phyloP scores from a whole-genome alignment of 228 moss, liverwort and hornwort genomes.

The Sphagnum magellanicum region DNA sequence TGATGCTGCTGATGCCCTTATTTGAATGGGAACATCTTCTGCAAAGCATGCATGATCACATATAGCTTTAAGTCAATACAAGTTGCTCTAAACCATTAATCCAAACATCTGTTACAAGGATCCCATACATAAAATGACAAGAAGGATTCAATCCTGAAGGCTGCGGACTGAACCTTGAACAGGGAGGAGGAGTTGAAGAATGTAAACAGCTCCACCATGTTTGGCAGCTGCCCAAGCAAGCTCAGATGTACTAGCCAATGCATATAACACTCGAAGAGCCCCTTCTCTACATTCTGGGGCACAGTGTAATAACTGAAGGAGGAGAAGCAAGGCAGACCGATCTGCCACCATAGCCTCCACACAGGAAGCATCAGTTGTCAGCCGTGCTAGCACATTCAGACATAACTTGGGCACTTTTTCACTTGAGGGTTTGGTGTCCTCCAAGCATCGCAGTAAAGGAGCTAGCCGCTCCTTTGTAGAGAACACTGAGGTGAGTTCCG shows the following conservation, averaged over 20 bases:
- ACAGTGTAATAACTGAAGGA: conserved; percentile 82
- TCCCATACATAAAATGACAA: too few species aligned
- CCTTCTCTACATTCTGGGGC: conserved; percentile 75
- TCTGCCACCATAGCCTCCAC: conserved; percentile 93
- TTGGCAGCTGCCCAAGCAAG: conserved; percentile 96
- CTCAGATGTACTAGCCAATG: conserved; percentile 91
- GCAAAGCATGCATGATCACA: conserved; percentile 5
- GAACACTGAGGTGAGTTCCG: conserved; percentile 77
- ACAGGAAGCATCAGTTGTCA: conserved; percentile 86
- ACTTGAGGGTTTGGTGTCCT: conserved; percentile 73
- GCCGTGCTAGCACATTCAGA: conserved; percentile 78
- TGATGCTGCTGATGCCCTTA: conserved; percentile 85
- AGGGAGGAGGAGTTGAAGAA: conserved; percentile 93
- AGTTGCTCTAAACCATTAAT: too few species aligned
- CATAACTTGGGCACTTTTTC: conserved; percentile 86
- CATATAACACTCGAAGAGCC: conserved; percentile 80
- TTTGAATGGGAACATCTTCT: conserved; percentile 84
- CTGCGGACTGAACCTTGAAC: conserved; percentile 56
- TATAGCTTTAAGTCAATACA: too few species aligned
- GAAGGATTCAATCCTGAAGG: too few species aligned
- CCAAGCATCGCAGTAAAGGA: conserved; percentile 78
- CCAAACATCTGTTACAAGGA: too few species aligned
- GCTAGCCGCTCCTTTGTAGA: conserved; percentile 66
- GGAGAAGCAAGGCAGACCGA: conserved; percentile 76
- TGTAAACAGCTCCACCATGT: conserved; percentile 94